Evolutionary conservation across 2,329 filamentous ascomycete genomes (phyloP), one percentile per base, ranked within the genome.

Genomic region (Triangularia verruculosa): DNA sequence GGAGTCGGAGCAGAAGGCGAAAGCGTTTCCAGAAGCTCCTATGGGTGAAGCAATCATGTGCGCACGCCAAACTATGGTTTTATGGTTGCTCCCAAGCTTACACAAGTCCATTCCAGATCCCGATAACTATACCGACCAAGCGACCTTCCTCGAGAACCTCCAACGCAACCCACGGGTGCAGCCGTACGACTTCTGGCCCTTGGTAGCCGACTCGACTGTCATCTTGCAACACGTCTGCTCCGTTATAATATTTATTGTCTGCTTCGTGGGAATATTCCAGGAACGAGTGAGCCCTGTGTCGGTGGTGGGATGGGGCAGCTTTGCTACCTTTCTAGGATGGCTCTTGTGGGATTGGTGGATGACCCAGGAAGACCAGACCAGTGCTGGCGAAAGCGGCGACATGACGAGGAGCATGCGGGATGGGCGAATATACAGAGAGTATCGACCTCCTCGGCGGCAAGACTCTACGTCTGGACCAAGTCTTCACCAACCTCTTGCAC

Each of bases 61-160:
- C 68, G 87, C 78, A 22, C 6, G 12, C 27, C 59, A 4, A 2
- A 12, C 6, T 2, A n/a, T n/a, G 8, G 11, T 12, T 7, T 12
- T 32, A 15, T 28, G 12, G 24, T 32, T 34, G n/a, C 30, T 24
- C 39, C 39, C 2, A 28, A 57, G 17, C 51, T 62, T 57, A 61
- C 61, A 56, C 57, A 30, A 54, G 12, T 15, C 3, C 12, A 17
- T 8, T 51, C 32, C 70, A 93, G 92, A 96, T 74, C 93, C 95
- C n/a, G 95, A 99, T 76, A 99, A 99, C 76, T 98, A 98, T 75
- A 98, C 95, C 47, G 95, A 99, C 74, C 93, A 95, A 74, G 91
- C 92, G 65, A 98, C 95, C 1, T 99, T 99, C 72, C 88, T 99
- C 69, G 94, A 97, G 74, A 93, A 96, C 71, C 86, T 99, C 17